Evolutionary conservation across 805 yeast species (phyloP), one percentile per base, ranked within the genome.

Genomic region (Wickerhamomyces sydowiorum): DNA sequence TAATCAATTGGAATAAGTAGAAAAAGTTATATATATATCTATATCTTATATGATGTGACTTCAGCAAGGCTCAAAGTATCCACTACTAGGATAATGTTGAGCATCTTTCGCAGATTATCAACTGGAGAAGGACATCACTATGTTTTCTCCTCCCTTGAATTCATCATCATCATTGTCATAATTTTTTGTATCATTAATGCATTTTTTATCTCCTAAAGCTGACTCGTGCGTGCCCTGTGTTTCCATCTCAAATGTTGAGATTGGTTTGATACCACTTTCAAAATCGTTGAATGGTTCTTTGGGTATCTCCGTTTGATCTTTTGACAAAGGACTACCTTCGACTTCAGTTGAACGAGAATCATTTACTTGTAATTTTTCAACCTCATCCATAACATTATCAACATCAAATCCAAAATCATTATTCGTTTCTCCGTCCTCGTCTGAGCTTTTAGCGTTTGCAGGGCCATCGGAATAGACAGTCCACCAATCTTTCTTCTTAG

Each of bases 401-500:
- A 49, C 41, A 43, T 55, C 55, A 38, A 43, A 42, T 14, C 50
- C 42, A 8, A 52, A 48, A 12, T 41, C 38, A 29, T 43, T 45
- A 14, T 36, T 37, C 13, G 34, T 36, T 23, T 36, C 29, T 2
- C 29, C 22, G 8, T 35, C 35, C 20, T 33, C 36, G 9, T 22
- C 30, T 15, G 15, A 9, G 5, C n/a, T 20, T 17, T 22, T 25
- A 12, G 13, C 15, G 3, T 44, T 50, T 20, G 53, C 51, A 3
- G 53, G 20, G 4, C 19, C 50, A 5, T 54, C 62, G 5, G 57
- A 48, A 38, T 56, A 57, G 37, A 49, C 48, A 53, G 68, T 78
- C 80, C 69, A 75, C 82, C 84, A 80, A 54, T 65, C 75, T 55
- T 67, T 74, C 66, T 72, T 69, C 53, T 74, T 73, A 15, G 76